Conservation (phyloP, 768 basidiomycete genomes). For the Xanthoconium stramineum region DNA sequence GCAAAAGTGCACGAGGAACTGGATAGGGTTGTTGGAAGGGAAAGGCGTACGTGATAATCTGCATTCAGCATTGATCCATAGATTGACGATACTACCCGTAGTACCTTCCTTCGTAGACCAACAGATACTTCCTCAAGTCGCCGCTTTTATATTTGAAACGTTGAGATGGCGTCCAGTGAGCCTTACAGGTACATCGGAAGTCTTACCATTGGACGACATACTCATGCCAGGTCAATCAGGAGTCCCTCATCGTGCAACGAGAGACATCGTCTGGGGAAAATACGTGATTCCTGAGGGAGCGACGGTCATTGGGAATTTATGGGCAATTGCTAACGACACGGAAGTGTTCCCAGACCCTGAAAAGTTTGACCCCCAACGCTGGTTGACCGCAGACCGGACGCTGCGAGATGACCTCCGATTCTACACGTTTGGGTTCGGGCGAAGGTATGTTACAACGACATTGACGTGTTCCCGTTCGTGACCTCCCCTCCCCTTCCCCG, state of each 20-base stretch:
- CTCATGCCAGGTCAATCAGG: background rate
- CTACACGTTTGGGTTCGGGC: slow-evolving; percentile 4
- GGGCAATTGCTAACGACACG: slow-evolving; percentile 7
- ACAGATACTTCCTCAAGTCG: background rate
- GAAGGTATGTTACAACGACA: background rate
- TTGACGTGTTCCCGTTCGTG: too few species aligned
- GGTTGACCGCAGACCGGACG: background rate
- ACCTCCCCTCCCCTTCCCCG: background rate
- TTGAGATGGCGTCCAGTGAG: slow-evolving; percentile 5
- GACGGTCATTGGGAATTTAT: slow-evolving; percentile 1
- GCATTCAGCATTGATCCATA: too few species aligned
- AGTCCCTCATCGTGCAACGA: slow-evolving; percentile 4
- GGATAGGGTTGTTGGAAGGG: slow-evolving; percentile 1
- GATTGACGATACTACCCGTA: background rate
- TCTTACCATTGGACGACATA: background rate
- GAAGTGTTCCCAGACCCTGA: slow-evolving; percentile 6
- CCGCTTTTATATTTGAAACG: slow-evolving; percentile 1
- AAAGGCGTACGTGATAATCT: slow-evolving; percentile 3
- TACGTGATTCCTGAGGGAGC: slow-evolving; percentile 8
- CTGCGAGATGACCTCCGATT: slow-evolving; percentile 5
- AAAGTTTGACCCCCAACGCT: slow-evolving; percentile 3
- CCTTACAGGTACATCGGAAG: background rate
- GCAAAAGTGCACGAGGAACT: slow-evolving; percentile 7
- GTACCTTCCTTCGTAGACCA: slow-evolving; percentile 6
- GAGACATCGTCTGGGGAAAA: slow-evolving; percentile 2